phyloP scores from a whole-genome alignment of 345 rosid species.

The Rhizophora apiculata region DNA sequence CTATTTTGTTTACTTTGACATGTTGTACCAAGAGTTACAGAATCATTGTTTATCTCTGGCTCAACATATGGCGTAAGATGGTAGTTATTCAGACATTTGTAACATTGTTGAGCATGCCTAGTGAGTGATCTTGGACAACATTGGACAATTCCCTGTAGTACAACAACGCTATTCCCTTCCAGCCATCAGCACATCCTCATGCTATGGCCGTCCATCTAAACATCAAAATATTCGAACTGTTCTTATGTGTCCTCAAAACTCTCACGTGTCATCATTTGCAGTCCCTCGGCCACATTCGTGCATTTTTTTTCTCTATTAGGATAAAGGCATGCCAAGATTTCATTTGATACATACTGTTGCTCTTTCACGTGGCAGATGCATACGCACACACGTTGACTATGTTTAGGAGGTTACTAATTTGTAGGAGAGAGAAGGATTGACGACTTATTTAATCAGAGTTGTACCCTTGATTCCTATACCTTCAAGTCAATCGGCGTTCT shows the following conservation, averaged over 20 bases:
- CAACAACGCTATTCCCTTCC: not conserved
- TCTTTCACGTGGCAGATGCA: not conserved
- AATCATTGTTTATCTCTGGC: not conserved
- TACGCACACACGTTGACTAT: not conserved
- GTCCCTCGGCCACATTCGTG: not conserved
- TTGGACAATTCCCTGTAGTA: not conserved
- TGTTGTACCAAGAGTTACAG: not conserved
- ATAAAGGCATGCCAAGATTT: conserved; percentile 5
- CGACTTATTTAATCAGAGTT: not conserved
- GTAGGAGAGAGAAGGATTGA: conserved; percentile 5
- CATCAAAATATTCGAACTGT: not conserved
- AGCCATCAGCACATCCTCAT: not conserved
- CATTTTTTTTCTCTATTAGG: not conserved
- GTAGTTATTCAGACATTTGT: not conserved
- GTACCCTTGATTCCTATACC: not conserved
- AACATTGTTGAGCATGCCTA: not conserved
- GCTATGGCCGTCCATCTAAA: not conserved
- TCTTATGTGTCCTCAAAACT: not conserved
- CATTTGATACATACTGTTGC: not conserved
- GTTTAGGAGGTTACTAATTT: not conserved
- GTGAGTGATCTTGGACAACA: too few species aligned
- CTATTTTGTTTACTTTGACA: not conserved
- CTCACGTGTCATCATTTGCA: not conserved
- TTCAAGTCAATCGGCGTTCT: not conserved
- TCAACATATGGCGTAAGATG: not conserved